Evolutionary conservation across 2,329 filamentous ascomycete genomes (phyloP).

Genomic region (Dichotomopilus funicola): DNA sequence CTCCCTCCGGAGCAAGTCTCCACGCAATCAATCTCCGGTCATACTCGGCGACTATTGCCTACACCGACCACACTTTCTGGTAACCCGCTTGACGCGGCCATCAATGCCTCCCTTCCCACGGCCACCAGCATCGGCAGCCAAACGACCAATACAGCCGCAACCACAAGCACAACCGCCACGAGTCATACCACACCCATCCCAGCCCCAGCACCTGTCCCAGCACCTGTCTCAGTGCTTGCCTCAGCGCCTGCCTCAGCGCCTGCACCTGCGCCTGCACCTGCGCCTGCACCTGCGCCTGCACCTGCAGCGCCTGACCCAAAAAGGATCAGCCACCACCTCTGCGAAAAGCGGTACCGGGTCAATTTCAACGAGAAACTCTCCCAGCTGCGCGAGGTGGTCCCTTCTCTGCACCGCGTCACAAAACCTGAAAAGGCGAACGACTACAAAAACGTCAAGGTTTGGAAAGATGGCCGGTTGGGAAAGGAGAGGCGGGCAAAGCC

Average conservation of each 20-base stretch:
- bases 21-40: no score
- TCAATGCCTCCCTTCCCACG: slow-evolving; percentile 17
- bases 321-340: slow-evolving; percentile 80
- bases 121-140: slow-evolving; percentile 14
- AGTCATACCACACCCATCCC: background rate
- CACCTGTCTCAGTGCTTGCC: background rate
- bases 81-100: slow-evolving; percentile 26
- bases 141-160: slow-evolving; percentile 6
- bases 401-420: slow-evolving; percentile 31
- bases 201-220: background rate
- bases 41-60: no score
- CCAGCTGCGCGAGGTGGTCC: slow-evolving; percentile 65
- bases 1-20: no score
- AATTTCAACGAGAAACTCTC: slow-evolving; percentile 81
- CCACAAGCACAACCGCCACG: slow-evolving; percentile 7
- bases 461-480: background rate
- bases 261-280: slow-evolving; percentile 6
- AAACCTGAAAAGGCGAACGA: slow-evolving; percentile 30
- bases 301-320: slow-evolving; percentile 36
- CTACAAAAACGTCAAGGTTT: slow-evolving; percentile 26
- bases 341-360: slow-evolving; percentile 77
- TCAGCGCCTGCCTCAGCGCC: background rate
- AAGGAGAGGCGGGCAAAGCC: slow-evolving; percentile 25
- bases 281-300: background rate
- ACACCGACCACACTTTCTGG: no score